A percentile compares a stretch with the other conserved stretches of the same genome.
Evolutionary conservation across 2,329 filamentous ascomycete genomes (phyloP).

Genomic region (Nothomitra cinnamomea): DNA sequence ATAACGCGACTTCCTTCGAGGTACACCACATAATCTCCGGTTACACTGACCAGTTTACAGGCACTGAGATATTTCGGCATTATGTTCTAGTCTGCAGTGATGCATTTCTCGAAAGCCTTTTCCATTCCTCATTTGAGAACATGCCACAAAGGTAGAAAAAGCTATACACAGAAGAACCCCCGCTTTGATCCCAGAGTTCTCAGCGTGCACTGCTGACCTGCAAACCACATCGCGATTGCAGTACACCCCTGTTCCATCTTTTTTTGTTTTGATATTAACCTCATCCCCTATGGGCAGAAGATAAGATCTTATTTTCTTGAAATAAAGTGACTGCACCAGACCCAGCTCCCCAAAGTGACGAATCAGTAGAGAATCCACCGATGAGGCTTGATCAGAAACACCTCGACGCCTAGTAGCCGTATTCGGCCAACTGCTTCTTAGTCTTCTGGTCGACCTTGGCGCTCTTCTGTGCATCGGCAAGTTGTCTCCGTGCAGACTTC

Average conservation of each 20-base stretch:
- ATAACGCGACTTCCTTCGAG: no score
- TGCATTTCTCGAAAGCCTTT: conserved; percentile 1
- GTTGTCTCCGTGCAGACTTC: conserved; percentile 85
- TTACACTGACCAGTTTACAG: no score
- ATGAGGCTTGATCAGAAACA: background rate
- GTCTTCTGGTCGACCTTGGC: conserved; percentile 76
- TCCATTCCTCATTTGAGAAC: conserved; percentile 3
- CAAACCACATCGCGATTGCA: background rate
- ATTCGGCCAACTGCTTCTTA: conserved; percentile 71
- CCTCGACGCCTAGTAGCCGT: conserved; percentile 61
- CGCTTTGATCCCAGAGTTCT: background rate
- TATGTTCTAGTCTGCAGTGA: background rate
- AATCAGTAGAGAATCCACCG: conserved; percentile 1
- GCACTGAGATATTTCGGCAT: no score
- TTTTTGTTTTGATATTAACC: conserved; percentile 1
- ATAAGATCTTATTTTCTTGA: background rate
- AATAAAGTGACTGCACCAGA: background rate
- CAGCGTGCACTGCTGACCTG: background rate
- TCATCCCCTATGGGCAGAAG: background rate
- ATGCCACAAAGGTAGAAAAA: conserved; percentile 1
- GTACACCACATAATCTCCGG: no score
- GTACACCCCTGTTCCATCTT: background rate
- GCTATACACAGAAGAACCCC: conserved; percentile 1
- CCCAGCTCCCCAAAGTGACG: conserved; percentile 1
- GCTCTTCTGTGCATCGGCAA: conserved; percentile 84